Evolutionary conservation across 495 filamentous ascomycete species (phyloP).

Genomic region (Penicillium soppii): DNA sequence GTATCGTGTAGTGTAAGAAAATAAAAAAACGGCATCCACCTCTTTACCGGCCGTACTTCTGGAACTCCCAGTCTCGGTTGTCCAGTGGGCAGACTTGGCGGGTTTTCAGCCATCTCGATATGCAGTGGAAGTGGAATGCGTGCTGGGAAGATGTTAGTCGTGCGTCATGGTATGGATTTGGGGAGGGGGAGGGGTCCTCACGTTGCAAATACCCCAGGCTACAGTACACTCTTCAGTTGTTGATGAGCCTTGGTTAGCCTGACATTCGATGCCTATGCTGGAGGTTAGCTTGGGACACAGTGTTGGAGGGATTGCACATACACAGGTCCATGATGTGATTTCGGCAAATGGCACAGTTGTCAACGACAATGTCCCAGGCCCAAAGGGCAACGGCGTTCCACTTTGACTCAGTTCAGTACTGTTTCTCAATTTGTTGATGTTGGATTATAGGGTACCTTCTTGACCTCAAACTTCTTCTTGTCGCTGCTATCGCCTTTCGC

Average conservation of each 20-base stretch:
- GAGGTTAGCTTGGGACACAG: not conserved
- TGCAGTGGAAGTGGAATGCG: constrained; percentile 99
- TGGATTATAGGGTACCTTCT: constrained; percentile 82
- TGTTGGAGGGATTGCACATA: constrained; percentile 37
- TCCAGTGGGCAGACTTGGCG: constrained; percentile 97
- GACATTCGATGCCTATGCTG: constrained; percentile 85
- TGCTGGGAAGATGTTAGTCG: constrained; percentile 57
- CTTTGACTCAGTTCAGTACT: constrained; percentile 41
- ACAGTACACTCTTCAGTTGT: constrained; percentile 98
- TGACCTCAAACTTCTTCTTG: constrained; percentile 96
- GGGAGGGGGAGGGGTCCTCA: constrained; percentile 43
- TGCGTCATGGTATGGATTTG: not conserved
- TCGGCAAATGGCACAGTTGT: constrained; percentile 98
- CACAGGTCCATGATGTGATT: constrained; percentile 99
- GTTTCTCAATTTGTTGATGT: constrained; percentile 12
- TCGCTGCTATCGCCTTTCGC: constrained; percentile 59
- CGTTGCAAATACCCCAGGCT: constrained; percentile 99
- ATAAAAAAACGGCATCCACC: not conserved
- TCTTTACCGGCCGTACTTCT: constrained; percentile 86
- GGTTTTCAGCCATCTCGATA: constrained; percentile 99
- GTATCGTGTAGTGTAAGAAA: constrained; percentile 4
- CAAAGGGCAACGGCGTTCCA: constrained; percentile 99
- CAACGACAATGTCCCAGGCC: constrained; percentile 99
- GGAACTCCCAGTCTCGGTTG: constrained; percentile 99
- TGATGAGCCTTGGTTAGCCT: constrained; percentile 98